These are phyloP conservation scores for Neocallimastix lanati DNA, from an alignment of 192 early-diverging fungal genomes.

Conservation along the genomic window DNA sequence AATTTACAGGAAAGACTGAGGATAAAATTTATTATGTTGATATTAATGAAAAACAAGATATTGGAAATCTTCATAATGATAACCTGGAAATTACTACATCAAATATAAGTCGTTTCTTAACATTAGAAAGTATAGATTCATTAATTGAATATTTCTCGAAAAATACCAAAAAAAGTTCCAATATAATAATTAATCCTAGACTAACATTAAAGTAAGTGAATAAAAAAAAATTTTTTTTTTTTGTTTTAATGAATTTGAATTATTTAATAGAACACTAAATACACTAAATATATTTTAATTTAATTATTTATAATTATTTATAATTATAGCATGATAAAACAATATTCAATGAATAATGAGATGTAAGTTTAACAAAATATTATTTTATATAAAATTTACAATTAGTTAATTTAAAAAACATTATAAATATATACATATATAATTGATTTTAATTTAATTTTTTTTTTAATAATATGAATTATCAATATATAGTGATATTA, in stretches of 20 bases:
- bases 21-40: neutral
- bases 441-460: too few relatives aligned
- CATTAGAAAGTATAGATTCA: neutral
- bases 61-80: neutral
- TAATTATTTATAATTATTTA: too few relatives aligned
- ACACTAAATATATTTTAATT: too few relatives aligned
- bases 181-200: neutral
- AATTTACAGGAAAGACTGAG: neutral
- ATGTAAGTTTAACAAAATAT: neutral
- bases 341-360: neutral
- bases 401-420: too few relatives aligned
- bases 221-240: neutral
- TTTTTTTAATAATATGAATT: too few relatives aligned
- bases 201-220: neutral
- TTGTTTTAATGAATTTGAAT: too few relatives aligned
- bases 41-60: neutral
- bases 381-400: too few relatives aligned
- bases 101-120: neutral
- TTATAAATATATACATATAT: too few relatives aligned
- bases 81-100: neutral
- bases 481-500: neutral
- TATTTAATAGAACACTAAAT: too few relatives aligned
- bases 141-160: neutral
- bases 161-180: neutral
- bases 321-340: neutral